phyloP scores from a whole-genome alignment of 2,329 filamentous ascomycete genomes.

The Didymella pomorum region DNA sequence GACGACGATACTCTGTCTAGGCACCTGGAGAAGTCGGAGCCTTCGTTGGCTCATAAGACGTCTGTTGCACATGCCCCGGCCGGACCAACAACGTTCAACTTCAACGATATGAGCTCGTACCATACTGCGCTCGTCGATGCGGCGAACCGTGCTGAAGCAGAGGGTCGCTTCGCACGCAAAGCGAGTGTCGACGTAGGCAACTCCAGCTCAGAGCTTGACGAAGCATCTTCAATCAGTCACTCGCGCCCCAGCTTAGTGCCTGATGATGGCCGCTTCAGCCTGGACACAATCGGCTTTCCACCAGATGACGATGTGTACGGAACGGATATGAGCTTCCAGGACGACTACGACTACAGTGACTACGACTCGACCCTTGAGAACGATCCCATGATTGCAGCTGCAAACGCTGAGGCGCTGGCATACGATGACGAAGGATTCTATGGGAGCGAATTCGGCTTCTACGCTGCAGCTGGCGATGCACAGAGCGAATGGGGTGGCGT shows the following conservation, averaged over 20 bases:
- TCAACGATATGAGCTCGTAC: slow-evolving; percentile 71
- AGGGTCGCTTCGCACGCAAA: slow-evolving; percentile 76
- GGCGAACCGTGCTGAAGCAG: slow-evolving; percentile 76
- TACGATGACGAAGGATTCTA: slow-evolving; percentile 95
- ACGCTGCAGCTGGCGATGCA: slow-evolving; percentile 67
- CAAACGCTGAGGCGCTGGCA: slow-evolving; percentile 91
- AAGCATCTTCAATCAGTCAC: slow-evolving; percentile 44
- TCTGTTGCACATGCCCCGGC: slow-evolving; percentile 46
- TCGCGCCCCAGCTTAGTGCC: slow-evolving; percentile 57
- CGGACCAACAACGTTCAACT: slow-evolving; percentile 42
- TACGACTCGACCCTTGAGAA: slow-evolving; percentile 62
- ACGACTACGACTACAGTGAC: slow-evolving; percentile 66
- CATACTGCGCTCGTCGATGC: slow-evolving; percentile 86
- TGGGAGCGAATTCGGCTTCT: slow-evolving; percentile 96
- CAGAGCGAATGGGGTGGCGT: slow-evolving; percentile 84
- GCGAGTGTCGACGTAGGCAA: slow-evolving; percentile 54
- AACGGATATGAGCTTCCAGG: slow-evolving; percentile 50
- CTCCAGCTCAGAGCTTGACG: slow-evolving; percentile 42
- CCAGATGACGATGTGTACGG: slow-evolving; percentile 46
- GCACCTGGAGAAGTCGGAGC: slow-evolving; percentile 44
- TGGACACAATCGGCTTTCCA: slow-evolving; percentile 52
- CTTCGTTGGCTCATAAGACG: slow-evolving; percentile 62
- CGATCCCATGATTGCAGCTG: slow-evolving; percentile 90
- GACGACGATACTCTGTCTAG: slow-evolving; percentile 44
- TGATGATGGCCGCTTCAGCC: slow-evolving; percentile 60